Percentiles rank a stretch among this genome's conserved stretches.
These are phyloP conservation scores for Cystobasidium pallidum DNA, from an alignment of 1,284 basidiomycete species.

Conservation along the genomic window DNA sequence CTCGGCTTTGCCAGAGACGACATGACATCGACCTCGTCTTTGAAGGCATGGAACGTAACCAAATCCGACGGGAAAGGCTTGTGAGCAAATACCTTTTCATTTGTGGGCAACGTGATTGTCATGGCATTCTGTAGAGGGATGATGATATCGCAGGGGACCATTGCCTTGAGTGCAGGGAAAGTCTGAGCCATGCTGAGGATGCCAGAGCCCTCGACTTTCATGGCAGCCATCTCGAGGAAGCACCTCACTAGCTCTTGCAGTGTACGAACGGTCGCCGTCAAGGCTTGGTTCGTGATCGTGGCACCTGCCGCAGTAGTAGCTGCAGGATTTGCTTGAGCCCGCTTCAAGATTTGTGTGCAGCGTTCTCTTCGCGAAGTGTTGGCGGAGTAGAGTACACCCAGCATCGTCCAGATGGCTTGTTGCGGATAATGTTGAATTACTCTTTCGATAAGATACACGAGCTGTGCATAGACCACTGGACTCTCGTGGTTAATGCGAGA, in stretches of 20 bases:
- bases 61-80: constrained; percentile 79
- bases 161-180: constrained; percentile 66
- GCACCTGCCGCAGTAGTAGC: constrained; percentile 58
- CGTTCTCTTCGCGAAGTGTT: constrained; percentile 67
- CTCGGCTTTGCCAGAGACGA: constrained; percentile 87
- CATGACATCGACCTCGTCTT: constrained; percentile 89
- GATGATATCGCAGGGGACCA: constrained; percentile 71
- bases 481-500: constrained; percentile 87
- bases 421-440: constrained; percentile 84
- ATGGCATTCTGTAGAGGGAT: constrained; percentile 93
- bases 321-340: constrained; percentile 61
- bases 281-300: constrained; percentile 2
- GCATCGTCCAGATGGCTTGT: constrained; percentile 92
- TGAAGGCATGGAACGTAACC: constrained; percentile 77
- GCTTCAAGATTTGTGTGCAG: constrained; percentile 68
- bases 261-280: constrained; percentile 7
- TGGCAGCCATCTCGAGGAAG: constrained; percentile 29
- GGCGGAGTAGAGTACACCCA: constrained; percentile 84
- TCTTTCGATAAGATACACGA: constrained; percentile 71
- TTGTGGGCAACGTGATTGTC: constrained; percentile 81
- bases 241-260: constrained; percentile 17
- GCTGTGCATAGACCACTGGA: constrained; percentile 66
- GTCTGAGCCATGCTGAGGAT: constrained; percentile 66
- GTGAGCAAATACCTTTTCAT: constrained; percentile 65
- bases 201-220: constrained; percentile 53